These are phyloP conservation scores for Cutaneotrichosporon arboriforme DNA, from an alignment of 1,284 basidiomycete species.

Conservation along the genomic window DNA sequence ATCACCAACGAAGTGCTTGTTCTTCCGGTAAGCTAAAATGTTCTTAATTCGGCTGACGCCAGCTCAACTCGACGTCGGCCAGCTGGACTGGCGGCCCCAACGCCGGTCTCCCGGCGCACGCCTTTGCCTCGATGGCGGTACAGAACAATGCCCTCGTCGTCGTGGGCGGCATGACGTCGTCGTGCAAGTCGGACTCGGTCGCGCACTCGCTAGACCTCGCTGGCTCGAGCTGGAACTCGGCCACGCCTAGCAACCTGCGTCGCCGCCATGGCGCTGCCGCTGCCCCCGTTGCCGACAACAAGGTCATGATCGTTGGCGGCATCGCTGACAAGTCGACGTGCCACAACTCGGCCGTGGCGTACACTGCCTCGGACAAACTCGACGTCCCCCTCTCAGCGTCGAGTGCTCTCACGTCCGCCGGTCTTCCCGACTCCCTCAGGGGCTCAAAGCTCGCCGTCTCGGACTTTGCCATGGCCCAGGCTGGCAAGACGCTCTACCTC, in stretches of 20 bases:
- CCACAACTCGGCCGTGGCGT: constrained; percentile 32
- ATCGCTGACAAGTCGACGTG: constrained; percentile 43
- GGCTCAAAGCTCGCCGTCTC: constrained; percentile 37
- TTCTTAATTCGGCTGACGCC: not conserved
- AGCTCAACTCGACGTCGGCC: constrained; percentile 40
- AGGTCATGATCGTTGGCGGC: constrained; percentile 42
- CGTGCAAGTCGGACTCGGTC: constrained; percentile 33
- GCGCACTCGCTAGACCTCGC: constrained; percentile 37
- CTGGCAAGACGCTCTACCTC: constrained; percentile 32
- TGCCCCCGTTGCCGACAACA: constrained; percentile 25
- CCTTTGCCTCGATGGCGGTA: constrained; percentile 38
- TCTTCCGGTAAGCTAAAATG: constrained; percentile 31
- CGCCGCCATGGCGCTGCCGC: constrained; percentile 38
- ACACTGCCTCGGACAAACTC: constrained; percentile 37
- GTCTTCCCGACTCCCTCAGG: constrained; percentile 31
- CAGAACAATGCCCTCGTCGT: constrained; percentile 31
- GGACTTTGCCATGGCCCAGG: constrained; percentile 41
- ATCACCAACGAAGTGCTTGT: constrained; percentile 48
- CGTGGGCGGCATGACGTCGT: constrained; percentile 43
- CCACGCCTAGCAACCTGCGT: constrained; percentile 26
- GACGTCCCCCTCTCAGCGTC: constrained; percentile 28
- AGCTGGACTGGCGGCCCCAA: constrained; percentile 34
- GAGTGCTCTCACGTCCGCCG: constrained; percentile 19
- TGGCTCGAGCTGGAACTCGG: constrained; percentile 26
- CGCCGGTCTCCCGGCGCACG: constrained; percentile 40